phyloP scores from a whole-genome alignment of 2,329 filamentous ascomycete genomes.

The Trichoderma gracile region DNA sequence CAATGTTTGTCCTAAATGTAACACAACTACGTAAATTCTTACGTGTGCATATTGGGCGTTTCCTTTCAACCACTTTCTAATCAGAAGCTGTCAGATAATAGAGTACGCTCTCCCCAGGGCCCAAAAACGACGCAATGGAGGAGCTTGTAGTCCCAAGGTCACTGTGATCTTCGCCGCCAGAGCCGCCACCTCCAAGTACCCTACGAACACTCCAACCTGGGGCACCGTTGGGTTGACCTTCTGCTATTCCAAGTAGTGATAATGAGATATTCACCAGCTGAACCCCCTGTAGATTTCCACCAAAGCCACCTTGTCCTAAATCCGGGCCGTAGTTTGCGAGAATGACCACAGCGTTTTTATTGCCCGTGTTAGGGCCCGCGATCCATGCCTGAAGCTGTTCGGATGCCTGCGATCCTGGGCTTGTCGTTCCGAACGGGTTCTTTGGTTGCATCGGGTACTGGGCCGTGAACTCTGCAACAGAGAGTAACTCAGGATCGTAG shows the following conservation, averaged over 20 bases:
- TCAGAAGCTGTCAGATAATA: constrained; percentile 1
- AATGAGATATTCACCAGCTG: constrained; percentile 17
- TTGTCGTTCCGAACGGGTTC: constrained; percentile 9
- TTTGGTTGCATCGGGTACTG: constrained; percentile 18
- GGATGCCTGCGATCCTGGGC: constrained; percentile 10
- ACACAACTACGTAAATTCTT: too few species aligned
- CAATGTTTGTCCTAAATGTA: too few species aligned
- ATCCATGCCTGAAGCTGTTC: constrained; percentile 17
- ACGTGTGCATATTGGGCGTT: background rate
- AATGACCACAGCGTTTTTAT: constrained; percentile 15
- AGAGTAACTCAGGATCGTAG: background rate
- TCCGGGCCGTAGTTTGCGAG: constrained; percentile 15
- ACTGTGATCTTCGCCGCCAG: constrained; percentile 9
- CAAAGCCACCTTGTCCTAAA: constrained; percentile 7
- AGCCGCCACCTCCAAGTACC: constrained; percentile 12
- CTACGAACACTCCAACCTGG: constrained; percentile 17
- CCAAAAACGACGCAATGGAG: background rate
- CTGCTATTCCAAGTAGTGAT: constrained; percentile 5
- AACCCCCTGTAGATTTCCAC: background rate
- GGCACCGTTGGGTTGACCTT: constrained; percentile 5
- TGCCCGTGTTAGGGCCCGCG: constrained; percentile 1
- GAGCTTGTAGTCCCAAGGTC: constrained; percentile 4
- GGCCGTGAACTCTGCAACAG: constrained; percentile 6
- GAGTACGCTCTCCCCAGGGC: constrained; percentile 8
- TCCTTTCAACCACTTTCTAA: background rate